Evolutionary conservation across 257 asterid species (phyloP).

Genomic region (Galeopsis tetrahit): DNA sequence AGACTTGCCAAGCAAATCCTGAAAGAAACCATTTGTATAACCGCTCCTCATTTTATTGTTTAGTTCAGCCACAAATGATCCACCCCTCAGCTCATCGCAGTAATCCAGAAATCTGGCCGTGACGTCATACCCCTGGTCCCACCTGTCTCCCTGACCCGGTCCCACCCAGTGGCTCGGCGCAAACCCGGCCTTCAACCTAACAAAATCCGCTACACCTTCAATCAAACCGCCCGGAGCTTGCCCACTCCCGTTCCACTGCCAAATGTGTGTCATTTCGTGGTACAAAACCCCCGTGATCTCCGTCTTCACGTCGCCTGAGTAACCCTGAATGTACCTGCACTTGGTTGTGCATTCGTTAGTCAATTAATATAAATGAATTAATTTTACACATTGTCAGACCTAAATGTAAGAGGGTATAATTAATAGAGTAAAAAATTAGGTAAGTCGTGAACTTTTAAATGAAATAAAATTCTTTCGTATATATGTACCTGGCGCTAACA

Average conservation of each 20-base stretch:
- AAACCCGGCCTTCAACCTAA: constrained; percentile 58
- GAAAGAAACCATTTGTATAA: constrained; percentile 47
- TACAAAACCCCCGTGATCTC: constrained; percentile 54
- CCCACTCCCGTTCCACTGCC: constrained; percentile 74
- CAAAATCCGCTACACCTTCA: constrained; percentile 66
- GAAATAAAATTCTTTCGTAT: no score
- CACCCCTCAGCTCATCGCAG: constrained; percentile 49
- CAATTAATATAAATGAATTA: no score
- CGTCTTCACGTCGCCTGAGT: background rate
- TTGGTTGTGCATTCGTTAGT: background rate
- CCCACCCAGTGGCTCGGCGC: constrained; percentile 67
- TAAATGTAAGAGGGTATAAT: no score
- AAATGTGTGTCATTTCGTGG: constrained; percentile 66
- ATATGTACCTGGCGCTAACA: constrained; percentile 15
- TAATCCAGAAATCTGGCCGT: constrained; percentile 70
- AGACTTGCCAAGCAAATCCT: constrained; percentile 54
- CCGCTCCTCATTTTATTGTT: constrained; percentile 64
- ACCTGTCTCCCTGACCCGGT: constrained; percentile 58
- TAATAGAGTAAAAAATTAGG: no score
- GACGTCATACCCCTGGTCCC: constrained; percentile 74
- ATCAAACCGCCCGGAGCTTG: constrained; percentile 51
- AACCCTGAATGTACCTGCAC: constrained; percentile 1
- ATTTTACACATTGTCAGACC: no score
- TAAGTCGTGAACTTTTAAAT: no score
- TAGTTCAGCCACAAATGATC: constrained; percentile 59